Evolutionary conservation across 2,329 filamentous ascomycete species (phyloP), one percentile per base, ranked within the genome.

Genomic region (Verticillium zaregamsianum): DNA sequence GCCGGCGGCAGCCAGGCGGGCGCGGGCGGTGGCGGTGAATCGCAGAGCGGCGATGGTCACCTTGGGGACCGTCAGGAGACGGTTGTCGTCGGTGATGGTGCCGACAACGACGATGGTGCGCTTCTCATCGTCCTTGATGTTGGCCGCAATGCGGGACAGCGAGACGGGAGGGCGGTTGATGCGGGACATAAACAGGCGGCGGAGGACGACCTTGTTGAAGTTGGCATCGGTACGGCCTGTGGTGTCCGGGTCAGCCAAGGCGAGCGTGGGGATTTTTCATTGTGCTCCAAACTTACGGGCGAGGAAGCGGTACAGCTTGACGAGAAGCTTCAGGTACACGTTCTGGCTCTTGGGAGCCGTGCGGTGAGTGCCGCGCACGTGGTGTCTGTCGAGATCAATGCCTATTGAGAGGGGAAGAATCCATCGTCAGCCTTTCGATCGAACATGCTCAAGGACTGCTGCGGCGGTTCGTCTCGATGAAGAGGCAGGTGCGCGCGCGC

Each of bases 201-300:
- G 93, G 75, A 99, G 91, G 77, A 99, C 88, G 75, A 95, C 91
- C 87, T 97, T 96, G 91, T 99, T 99, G 91, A 99, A 99, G 83
- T 87, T 87, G 69, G 92, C 87, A 80, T 98, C 95, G 78, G 95
- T 99, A 78, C 95, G 93, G 83, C 93, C 92, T 96, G 73, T 60
- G 17, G 12, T 33, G 1, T 11, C 23, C 20, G 4, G n/a, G 45
- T 52, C 12, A 52, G 45, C 45, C n/a, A 5, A 11, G 11, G n/a
- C n/a, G 3, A 8, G 23, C 12, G 9, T 52, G 17, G 45, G 5
- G 17, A 25, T 20, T 52, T 12, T 52, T 52, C 45, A 31, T 25
- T 3, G 33, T 20, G 31, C 9, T 15, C 8, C 15, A 11, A 66
- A 89, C 90, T 82, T 92, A 96, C 93, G 92, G 76, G 92, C 89